Percentiles rank a stretch among this genome's conserved stretches.
These are phyloP conservation scores for Podila clonocystis DNA, from an alignment of 192 early-diverging fungal species.

Conservation along the genomic window DNA sequence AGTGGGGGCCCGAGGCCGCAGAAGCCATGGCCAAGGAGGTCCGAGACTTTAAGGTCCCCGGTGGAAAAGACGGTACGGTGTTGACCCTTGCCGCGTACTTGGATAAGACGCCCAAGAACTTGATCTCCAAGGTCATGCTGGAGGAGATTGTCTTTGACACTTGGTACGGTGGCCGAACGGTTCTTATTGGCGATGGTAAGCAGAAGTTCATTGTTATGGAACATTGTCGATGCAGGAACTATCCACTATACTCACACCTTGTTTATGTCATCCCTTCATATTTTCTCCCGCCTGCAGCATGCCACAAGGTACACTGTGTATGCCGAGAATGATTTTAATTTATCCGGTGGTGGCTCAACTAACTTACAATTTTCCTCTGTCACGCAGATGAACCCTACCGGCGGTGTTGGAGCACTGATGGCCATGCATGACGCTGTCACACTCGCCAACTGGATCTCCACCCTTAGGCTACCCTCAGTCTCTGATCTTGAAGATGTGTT, in stretches of 20 bases:
- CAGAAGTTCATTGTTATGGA: too few relatives aligned
- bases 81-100: background rate
- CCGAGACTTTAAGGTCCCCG: background rate
- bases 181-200: slow-evolving; percentile 14
- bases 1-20: background rate
- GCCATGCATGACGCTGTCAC: background rate
- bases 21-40: background rate
- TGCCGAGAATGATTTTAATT: background rate
- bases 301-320: background rate
- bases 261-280: background rate
- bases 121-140: slow-evolving; percentile 4
- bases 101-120: background rate
- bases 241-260: background rate
- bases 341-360: background rate
- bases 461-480: background rate
- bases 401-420: too few relatives aligned
- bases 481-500: background rate
- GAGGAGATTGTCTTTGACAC: slow-evolving; percentile 12
- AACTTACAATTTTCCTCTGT: too few relatives aligned
- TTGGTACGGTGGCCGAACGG: slow-evolving; percentile 1
- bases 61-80: background rate
- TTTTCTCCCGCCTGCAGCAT: background rate
- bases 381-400: too few relatives aligned
- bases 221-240: background rate
- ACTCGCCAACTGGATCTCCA: slow-evolving; percentile 4